Evolutionary conservation across 1,139 yeast species (phyloP).

Genomic region (Meyerozyma elateridarum): DNA sequence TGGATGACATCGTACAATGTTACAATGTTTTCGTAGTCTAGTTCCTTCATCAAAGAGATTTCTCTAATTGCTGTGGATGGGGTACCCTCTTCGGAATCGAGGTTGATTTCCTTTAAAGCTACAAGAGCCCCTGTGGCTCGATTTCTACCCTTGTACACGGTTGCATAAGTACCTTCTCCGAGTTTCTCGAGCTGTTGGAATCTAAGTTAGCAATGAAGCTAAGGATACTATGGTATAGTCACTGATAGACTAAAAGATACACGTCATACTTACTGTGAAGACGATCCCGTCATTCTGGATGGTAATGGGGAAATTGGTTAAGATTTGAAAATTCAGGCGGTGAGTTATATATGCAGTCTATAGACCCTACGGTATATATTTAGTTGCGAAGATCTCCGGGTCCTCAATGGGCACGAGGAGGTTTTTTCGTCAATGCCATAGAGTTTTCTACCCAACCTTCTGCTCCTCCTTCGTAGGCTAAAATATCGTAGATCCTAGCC

Average conservation of each 20-base stretch:
- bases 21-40: conserved; percentile 91
- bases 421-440: conserved; percentile 55
- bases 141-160: conserved; percentile 94
- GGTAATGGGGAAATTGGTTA: neutral
- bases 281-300: conserved; percentile 22
- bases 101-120: conserved; percentile 88
- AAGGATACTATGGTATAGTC: conserved; percentile 9
- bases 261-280: conserved; percentile 24
- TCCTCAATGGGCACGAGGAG: conserved; percentile 29
- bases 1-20: conserved; percentile 93
- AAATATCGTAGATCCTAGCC: conserved; percentile 48
- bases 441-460: conserved; percentile 86
- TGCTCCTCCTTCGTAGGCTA: conserved; percentile 80
- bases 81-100: conserved; percentile 96
- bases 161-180: conserved; percentile 98
- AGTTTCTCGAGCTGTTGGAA: conserved; percentile 74
- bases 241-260: neutral
- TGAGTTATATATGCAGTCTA: neutral
- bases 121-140: conserved; percentile 89
- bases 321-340: conserved; percentile 2
- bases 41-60: conserved; percentile 92
- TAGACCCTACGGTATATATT: neutral
- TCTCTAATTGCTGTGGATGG: conserved; percentile 98
- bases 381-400: conserved; percentile 6
- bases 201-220: conserved; percentile 20